Evolutionary conservation across 495 filamentous ascomycete species (phyloP), one percentile per base, ranked within the genome.

Genomic region (Podospora australis): DNA sequence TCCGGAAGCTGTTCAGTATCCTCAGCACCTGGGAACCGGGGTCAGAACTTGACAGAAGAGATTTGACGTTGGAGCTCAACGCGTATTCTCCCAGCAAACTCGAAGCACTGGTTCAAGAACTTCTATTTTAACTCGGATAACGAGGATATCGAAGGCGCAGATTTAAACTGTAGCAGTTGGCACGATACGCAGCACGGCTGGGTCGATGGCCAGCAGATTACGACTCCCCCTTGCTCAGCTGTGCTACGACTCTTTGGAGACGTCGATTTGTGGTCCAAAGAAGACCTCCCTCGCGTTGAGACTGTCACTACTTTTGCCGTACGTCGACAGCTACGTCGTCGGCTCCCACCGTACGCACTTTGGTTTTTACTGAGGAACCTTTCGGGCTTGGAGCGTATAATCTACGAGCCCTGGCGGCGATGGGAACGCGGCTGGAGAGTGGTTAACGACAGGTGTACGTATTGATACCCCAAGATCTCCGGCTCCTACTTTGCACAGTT

Each of bases 31-130:
- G 52, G 58, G 26, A 48, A 23, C 24, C 26, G 23, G 32, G 21
- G n/a, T n/a, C n/a, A n/a, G n/a, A n/a, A n/a, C n/a, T n/a, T n/a
- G n/a, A n/a, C n/a, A n/a, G n/a, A 16, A 29, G 23, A n/a, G 44
- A 32, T 14, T 24, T 61, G n/a, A 47, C 49, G 48, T 44, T 58
- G 35, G 58, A 58, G 58, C 55, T 61, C 39, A 50, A 51, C 50
- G 55, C 44, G n/a, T 39, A 55, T 40, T 61, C 45, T 39, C 49
- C 49, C 28, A 61, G 58, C 46, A 52, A n/a, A 61, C 29, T 48
- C 45, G 14, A 34, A 58, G 39, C 58, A 61, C 46, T 53, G 41
- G 51, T 61, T 55, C 41, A 57, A 61, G 40, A 52, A 58, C 48
- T 50, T 32, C 19, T 26, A 29, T 43, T 58, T 52, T 34, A 35